Evolutionary conservation across 306 rosid species (phyloP), one percentile per base, ranked within the genome.

Genomic region (Sechiopsis laciniata): DNA sequence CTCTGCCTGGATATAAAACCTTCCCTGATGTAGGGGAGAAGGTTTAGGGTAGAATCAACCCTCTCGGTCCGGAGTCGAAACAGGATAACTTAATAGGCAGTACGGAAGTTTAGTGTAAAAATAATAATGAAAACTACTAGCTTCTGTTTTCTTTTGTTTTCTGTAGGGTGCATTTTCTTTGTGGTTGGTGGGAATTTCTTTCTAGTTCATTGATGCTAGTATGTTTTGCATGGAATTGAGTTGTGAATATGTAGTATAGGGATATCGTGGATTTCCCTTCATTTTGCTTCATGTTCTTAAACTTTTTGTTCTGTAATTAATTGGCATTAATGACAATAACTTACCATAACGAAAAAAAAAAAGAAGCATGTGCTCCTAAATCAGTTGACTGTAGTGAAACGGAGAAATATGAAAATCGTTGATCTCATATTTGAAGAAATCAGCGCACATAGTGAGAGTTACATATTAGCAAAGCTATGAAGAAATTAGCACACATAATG

Each of bases 21-120:
- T 95, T 95, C 85, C 97, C 87, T 9, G 97, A 95, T 55, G 84
- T 89, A 16, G 97, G 97, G 6, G 99, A 97, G 55, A 91, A 77
- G 81, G 78, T 95, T 85, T 46, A 97, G 99, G 57, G 8, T 51
- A 16, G 48, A 70, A 70, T 16, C 8, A 13, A 48, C 57, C 13
- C 73, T 14, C 42, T 69, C 1, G 17, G 50, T 1, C 7, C 14
- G 19, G 45, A 50, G 35, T 32, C 62, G 40, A 26, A 29, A 37
- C 52, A 35, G 35, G 13, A 63, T n/a, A 19, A 63, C 69, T 16
- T 35, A 16, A 50, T 35, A 35, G 24, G 16, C 50, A 32, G 50
- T 62, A 62, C 22, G 1, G 15, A 16, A 62, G 69, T 35, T 16
- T 63, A 8, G 22, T 35, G 51, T 35, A 21, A 22, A 16, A 63